Evolutionary conservation across 306 rosid species (phyloP).

Genomic region (Dryas drummondii): DNA sequence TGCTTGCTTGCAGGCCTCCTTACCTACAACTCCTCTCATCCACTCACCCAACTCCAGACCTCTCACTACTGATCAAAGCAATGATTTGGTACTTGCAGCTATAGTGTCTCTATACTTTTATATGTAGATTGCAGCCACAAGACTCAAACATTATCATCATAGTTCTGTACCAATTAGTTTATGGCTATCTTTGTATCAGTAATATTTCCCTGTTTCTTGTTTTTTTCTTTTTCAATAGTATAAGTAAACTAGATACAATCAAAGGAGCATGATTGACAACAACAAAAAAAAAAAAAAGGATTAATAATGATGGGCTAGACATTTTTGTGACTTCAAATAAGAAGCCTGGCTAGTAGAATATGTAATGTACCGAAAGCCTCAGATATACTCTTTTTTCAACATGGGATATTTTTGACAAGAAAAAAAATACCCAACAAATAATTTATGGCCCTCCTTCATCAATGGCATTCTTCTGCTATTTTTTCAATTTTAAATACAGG

Average conservation of each 20-base stretch:
- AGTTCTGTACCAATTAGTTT: background rate
- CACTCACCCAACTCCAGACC: constrained; percentile 36
- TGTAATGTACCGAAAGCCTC: too few relatives aligned
- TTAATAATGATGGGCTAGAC: background rate
- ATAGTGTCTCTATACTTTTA: background rate
- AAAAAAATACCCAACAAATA: too few relatives aligned
- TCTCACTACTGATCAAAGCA: constrained; percentile 25
- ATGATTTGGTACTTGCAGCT: constrained; percentile 31
- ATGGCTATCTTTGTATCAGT: background rate
- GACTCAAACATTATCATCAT: background rate
- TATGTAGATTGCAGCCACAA: constrained; percentile 15
- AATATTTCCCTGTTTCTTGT: background rate
- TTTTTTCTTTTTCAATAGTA: too few relatives aligned
- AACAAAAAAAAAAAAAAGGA: background rate
- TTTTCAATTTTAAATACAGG: background rate
- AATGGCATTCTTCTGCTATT: too few relatives aligned
- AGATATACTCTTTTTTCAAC: too few relatives aligned
- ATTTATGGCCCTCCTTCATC: background rate
- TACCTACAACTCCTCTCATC: constrained; percentile 35
- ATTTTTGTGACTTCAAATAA: too few relatives aligned
- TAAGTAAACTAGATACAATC: background rate
- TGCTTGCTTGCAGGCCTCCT: constrained; percentile 28
- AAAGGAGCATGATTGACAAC: background rate
- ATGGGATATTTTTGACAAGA: too few relatives aligned
- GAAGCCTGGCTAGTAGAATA: too few relatives aligned